Percentiles rank a stretch among this genome's conserved stretches.
These are phyloP conservation scores for Pythium grandisporangium DNA, from an alignment of 352 stramenopile species.

Conservation along the genomic window DNA sequence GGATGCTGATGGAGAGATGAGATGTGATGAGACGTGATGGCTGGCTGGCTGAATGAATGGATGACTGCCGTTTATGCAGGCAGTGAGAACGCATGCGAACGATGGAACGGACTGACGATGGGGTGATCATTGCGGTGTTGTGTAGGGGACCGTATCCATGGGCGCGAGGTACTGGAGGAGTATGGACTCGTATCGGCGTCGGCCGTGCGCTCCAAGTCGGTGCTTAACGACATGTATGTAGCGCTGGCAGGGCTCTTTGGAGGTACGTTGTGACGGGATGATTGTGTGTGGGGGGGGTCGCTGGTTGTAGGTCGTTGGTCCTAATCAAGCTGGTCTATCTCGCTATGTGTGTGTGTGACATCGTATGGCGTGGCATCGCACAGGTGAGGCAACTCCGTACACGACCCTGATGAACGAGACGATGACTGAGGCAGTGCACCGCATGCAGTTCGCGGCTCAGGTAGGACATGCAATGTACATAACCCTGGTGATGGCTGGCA, in stretches of 20 bases:
- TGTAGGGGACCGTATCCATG: slow-evolving; percentile 54
- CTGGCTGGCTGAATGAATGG: background rate
- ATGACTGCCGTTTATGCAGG: too few species aligned
- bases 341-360: background rate
- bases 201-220: slow-evolving; percentile 73
- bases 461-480: slow-evolving; percentile 5
- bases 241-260: slow-evolving; percentile 59
- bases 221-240: slow-evolving; percentile 78
- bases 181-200: slow-evolving; percentile 66
- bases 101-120: too few species aligned
- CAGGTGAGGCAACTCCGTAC: slow-evolving; percentile 64
- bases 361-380: background rate
- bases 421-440: slow-evolving; percentile 65
- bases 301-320: background rate
- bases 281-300: background rate
- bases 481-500: too few species aligned
- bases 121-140: too few species aligned
- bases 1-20: background rate
- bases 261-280: slow-evolving; percentile 14
- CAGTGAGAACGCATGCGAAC: too few species aligned
- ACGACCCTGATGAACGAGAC: slow-evolving; percentile 81
- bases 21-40: background rate
- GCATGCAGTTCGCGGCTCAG: slow-evolving; percentile 62
- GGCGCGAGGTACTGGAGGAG: slow-evolving; percentile 62
- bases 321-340: too few species aligned